Evolutionary conservation across 2,329 filamentous ascomycete species (phyloP).

Genomic region (Fusarium gaditjirri): DNA sequence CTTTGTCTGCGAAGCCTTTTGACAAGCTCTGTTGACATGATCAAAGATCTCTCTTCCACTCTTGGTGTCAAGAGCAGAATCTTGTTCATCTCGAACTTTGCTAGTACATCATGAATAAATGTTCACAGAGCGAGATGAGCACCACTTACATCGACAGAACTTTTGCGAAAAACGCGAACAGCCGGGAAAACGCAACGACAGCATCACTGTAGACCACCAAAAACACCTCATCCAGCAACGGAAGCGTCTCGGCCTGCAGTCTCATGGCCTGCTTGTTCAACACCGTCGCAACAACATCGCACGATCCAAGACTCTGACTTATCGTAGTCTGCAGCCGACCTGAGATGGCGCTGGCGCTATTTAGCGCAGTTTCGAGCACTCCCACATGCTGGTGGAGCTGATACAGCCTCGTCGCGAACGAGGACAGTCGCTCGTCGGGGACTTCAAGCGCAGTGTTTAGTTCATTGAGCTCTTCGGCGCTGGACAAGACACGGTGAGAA

Average conservation of each 20-base stretch:
- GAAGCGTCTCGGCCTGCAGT: conserved; percentile 42
- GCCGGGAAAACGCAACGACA: conserved; percentile 38
- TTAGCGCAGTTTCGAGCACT: conserved; percentile 44
- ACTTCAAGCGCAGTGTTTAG: conserved; percentile 34
- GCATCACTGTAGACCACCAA: conserved; percentile 41
- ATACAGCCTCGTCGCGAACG: conserved; percentile 40
- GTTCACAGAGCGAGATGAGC: neutral
- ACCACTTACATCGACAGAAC: conserved; percentile 41
- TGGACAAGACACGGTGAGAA: conserved; percentile 45
- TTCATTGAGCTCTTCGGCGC: conserved; percentile 46
- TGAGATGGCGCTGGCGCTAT: conserved; percentile 43
- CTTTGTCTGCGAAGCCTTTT: conserved; percentile 23
- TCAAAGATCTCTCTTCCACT: conserved; percentile 35
- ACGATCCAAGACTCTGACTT: conserved; percentile 43
- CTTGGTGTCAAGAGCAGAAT: conserved; percentile 33
- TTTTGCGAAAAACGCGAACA: conserved; percentile 42
- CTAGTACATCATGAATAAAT: conserved; percentile 8
- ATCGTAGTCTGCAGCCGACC: conserved; percentile 45
- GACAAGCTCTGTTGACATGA: conserved; percentile 31
- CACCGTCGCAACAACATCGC: conserved; percentile 44
- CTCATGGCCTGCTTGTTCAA: conserved; percentile 51
- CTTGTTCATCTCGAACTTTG: conserved; percentile 38
- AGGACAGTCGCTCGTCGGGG: conserved; percentile 34
- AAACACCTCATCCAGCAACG: conserved; percentile 41
- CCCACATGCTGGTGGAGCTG: conserved; percentile 41